Evolutionary conservation across 768 basidiomycete species (phyloP), one percentile per base, ranked within the genome.

Genomic region (Boletus bicolor): DNA sequence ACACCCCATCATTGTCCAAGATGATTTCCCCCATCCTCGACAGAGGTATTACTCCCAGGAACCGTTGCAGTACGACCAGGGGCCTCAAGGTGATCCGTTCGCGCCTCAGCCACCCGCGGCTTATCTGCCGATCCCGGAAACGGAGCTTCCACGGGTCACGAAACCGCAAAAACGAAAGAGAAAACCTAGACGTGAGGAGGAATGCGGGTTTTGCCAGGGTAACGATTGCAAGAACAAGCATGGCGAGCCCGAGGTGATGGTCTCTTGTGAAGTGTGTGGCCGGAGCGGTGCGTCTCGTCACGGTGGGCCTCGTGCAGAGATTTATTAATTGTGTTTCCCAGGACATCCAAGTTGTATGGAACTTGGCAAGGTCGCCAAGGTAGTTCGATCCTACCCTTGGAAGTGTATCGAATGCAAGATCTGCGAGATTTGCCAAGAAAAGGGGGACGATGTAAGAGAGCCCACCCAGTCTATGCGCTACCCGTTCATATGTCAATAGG

Each of bases 331-430:
- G 1, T 51, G 9, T 15, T 42, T 53, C 43, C 41, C 53, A 92
- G 93, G 88, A 30, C 95, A 98, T 71, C 87, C 88, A n/a, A 86
- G 83, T 44, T 98, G 95, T 68, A 79, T 96, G 76, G 73, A 86
- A 60, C 78, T 86, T 34, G 72, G 75, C 43, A 75, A 78, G 49
- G 77, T 89, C 48, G 79, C 78, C 17, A 79, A 84, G 39, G 76
- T 79, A n/a, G 76, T 94, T 49, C 77, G 79, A 54, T 77, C 79
- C 28, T 95, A 95, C 68, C 75, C 79, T 15, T 98, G 95, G 95
- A 82, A 82, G 57, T 98, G 95, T 68, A 80, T 85, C 36, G 91
- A 94, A 61, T 97, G 95, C 76, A 97, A 96, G 76, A 85, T 77
- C 54, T 98, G 95, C 69, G 91, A 94, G 74, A 76, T 92, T 53